Conservation (phyloP, 2,329 filamentous ascomycete genomes). For the Penicillium sp. region DNA sequence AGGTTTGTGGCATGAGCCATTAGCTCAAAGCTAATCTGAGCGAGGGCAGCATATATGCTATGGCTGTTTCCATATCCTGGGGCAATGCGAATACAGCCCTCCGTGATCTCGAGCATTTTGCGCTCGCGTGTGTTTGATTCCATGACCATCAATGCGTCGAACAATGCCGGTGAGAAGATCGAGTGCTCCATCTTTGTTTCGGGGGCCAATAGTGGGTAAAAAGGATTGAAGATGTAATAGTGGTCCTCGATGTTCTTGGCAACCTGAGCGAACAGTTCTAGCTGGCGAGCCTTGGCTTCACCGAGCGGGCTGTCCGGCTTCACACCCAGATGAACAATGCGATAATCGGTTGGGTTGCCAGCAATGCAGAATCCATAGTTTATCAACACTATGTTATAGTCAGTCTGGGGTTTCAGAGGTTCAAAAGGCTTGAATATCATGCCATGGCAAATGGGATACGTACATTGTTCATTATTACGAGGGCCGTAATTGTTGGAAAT, state of each 20-base stretch:
- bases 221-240: slow-evolving; percentile 47
- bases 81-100: slow-evolving; percentile 30
- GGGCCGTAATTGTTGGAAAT: slow-evolving; percentile 69
- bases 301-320: slow-evolving; percentile 40
- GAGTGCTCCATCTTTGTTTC: slow-evolving; percentile 38
- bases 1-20: slow-evolving; percentile 39
- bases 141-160: slow-evolving; percentile 43
- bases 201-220: slow-evolving; percentile 40
- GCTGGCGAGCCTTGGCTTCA: slow-evolving; percentile 34
- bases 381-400: slow-evolving; percentile 37
- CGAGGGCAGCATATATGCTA: slow-evolving; percentile 38
- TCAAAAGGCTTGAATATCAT: too few species aligned
- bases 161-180: slow-evolving; percentile 44
- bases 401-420: background rate
- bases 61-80: slow-evolving; percentile 36
- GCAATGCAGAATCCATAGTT: slow-evolving; percentile 48
- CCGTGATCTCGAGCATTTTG: slow-evolving; percentile 33
- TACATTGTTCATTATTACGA: slow-evolving; percentile 70
- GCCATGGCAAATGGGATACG: slow-evolving; percentile 3
- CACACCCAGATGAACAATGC: slow-evolving; percentile 40
- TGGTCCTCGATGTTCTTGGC: slow-evolving; percentile 33
- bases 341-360: slow-evolving; percentile 45
- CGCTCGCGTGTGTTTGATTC: slow-evolving; percentile 43
- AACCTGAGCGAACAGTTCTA: slow-evolving; percentile 33
- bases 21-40: slow-evolving; percentile 43